Evolutionary conservation across 331 rosid species (phyloP).

Genomic region (Quercus phellos): DNA sequence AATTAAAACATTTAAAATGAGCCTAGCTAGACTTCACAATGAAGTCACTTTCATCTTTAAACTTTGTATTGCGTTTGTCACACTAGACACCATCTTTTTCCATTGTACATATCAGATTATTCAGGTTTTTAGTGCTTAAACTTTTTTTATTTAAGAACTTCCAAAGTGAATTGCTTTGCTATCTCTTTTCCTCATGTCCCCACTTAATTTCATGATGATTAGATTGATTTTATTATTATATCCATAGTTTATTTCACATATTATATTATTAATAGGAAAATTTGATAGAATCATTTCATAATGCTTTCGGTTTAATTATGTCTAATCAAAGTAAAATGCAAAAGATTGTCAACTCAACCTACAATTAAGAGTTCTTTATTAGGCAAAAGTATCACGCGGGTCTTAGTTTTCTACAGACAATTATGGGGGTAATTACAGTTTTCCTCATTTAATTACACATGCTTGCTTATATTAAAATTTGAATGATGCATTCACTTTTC

Average conservation of each 20-base stretch:
- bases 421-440: slow-evolving; percentile 34
- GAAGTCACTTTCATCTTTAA: slow-evolving; percentile 28
- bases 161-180: slow-evolving; percentile 29
- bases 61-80: slow-evolving; percentile 21
- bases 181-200: slow-evolving; percentile 25
- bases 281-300: slow-evolving; percentile 32
- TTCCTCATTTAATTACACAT: slow-evolving; percentile 20
- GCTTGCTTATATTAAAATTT: slow-evolving; percentile 1
- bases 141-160: slow-evolving; percentile 34
- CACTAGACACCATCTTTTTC: slow-evolving; percentile 18
- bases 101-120: slow-evolving; percentile 14
- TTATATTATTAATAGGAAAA: slow-evolving; percentile 19
- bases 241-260: slow-evolving; percentile 26
- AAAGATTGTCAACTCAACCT: slow-evolving; percentile 47
- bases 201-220: slow-evolving; percentile 61
- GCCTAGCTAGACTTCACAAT: slow-evolving; percentile 27
- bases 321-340: slow-evolving; percentile 30
- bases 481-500: not conserved
- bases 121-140: slow-evolving; percentile 32
- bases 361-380: slow-evolving; percentile 21
- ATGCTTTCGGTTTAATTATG: slow-evolving; percentile 44
- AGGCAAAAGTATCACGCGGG: slow-evolving; percentile 56
- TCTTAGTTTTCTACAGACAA: slow-evolving; percentile 37
- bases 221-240: slow-evolving; percentile 34
- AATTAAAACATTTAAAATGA: not conserved